Conservation (phyloP, 1,284 basidiomycete genomes). For the Trametes polyzona region DNA sequence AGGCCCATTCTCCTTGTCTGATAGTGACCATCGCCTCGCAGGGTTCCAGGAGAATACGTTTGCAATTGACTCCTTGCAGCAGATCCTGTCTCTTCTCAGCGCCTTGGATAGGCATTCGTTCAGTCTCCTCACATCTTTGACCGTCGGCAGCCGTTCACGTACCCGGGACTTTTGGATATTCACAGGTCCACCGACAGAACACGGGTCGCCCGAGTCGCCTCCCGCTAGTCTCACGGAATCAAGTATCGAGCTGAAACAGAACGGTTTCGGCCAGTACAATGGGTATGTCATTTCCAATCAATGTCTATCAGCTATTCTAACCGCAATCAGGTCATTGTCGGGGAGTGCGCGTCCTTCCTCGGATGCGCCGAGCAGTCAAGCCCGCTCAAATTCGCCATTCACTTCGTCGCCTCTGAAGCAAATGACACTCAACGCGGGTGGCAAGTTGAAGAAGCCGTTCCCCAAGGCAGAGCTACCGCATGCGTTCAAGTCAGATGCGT, state of each 20-base stretch:
- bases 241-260: slow-evolving; percentile 36
- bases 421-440: slow-evolving; percentile 19
- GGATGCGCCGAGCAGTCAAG: slow-evolving; percentile 14
- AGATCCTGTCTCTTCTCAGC: slow-evolving; percentile 68
- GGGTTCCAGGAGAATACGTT: slow-evolving; percentile 82
- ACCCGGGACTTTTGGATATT: slow-evolving; percentile 83
- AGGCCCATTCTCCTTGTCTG: slow-evolving; percentile 1
- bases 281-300: not conserved
- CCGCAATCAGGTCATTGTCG: slow-evolving; percentile 4
- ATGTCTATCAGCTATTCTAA: not conserved
- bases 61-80: slow-evolving; percentile 74
- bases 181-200: slow-evolving; percentile 46
- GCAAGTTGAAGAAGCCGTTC: slow-evolving; percentile 30
- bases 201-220: slow-evolving; percentile 39
- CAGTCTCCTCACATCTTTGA: slow-evolving; percentile 67
- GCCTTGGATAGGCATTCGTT: slow-evolving; percentile 72
- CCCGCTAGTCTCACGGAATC: slow-evolving; percentile 33
- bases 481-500: slow-evolving; percentile 27
- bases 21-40: slow-evolving; percentile 31
- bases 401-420: slow-evolving; percentile 32
- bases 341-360: slow-evolving; percentile 6
- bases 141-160: slow-evolving; percentile 68
- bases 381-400: slow-evolving; percentile 22
- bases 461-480: slow-evolving; percentile 27
- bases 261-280: slow-evolving; percentile 23